These are phyloP conservation scores for Fusarium sp. DNA, from an alignment of 2,329 filamentous ascomycete species.

Conservation along the genomic window DNA sequence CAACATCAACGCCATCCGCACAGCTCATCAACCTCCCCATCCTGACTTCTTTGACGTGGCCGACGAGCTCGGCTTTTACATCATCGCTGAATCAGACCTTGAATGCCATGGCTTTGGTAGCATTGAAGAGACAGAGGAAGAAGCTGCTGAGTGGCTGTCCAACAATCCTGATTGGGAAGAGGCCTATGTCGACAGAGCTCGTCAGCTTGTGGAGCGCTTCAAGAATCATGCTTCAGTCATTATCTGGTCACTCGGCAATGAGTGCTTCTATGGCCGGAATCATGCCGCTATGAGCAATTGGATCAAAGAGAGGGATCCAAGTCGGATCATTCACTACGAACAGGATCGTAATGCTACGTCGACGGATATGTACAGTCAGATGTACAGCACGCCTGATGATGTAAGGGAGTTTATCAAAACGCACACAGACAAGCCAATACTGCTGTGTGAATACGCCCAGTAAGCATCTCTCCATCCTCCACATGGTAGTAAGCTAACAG, in stretches of 20 bases:
- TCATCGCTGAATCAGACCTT: constrained; percentile 68
- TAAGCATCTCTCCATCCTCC: not conserved
- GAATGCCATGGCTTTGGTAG: constrained; percentile 63
- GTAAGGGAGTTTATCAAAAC: constrained; percentile 4
- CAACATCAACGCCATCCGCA: constrained; percentile 77
- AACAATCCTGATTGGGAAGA: constrained; percentile 70
- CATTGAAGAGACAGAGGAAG: constrained; percentile 3
- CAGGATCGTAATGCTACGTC: constrained; percentile 67
- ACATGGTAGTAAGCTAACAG: not conserved
- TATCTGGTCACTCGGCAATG: constrained; percentile 78
- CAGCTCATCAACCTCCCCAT: constrained; percentile 74
- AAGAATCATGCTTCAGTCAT: constrained; percentile 72
- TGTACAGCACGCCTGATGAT: constrained; percentile 67
- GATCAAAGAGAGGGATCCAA: constrained; percentile 66
- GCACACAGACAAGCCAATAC: constrained; percentile 59
- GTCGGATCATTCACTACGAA: constrained; percentile 72
- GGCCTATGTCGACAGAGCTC: constrained; percentile 74
- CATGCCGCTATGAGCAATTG: constrained; percentile 74
- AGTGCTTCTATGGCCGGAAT: constrained; percentile 76
- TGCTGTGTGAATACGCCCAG: constrained; percentile 66
- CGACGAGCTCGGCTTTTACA: constrained; percentile 71
- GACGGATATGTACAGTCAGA: constrained; percentile 72
- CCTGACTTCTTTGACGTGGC: constrained; percentile 68
- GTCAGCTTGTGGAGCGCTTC: constrained; percentile 70
- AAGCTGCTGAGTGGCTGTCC: constrained; percentile 53